These are phyloP conservation scores for Sphagnum contortum DNA, from an alignment of 225 moss, liverwort and hornwort species.

Conservation along the genomic window DNA sequence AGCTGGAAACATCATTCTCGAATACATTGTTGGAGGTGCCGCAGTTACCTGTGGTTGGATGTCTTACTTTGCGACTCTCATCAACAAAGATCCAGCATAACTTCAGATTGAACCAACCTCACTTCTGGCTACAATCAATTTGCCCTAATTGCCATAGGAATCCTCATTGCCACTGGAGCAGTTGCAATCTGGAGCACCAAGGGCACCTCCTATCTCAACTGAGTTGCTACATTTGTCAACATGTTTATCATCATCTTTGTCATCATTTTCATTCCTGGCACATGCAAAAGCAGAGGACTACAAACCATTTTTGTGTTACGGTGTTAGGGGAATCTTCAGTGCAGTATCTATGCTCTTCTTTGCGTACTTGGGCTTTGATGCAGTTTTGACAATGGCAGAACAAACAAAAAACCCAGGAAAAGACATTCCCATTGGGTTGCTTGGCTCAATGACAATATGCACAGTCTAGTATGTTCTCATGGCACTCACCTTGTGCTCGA, in stretches of 20 bases:
- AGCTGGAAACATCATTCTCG: slow-evolving; percentile 76
- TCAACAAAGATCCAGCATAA: slow-evolving; percentile 23
- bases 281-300: slow-evolving; percentile 23
- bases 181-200: slow-evolving; percentile 37
- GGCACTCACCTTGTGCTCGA: not conserved
- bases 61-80: slow-evolving; percentile 50
- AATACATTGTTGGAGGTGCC: slow-evolving; percentile 67
- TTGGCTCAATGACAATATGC: slow-evolving; percentile 2
- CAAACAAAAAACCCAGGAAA: slow-evolving; percentile 10
- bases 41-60: slow-evolving; percentile 79
- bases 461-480: slow-evolving; percentile 1
- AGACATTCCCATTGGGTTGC: slow-evolving; percentile 8
- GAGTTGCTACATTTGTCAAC: slow-evolving; percentile 26
- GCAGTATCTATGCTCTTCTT: slow-evolving; percentile 48
- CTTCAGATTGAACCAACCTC: slow-evolving; percentile 51
- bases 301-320: slow-evolving; percentile 28
- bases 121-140: slow-evolving; percentile 41
- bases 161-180: slow-evolving; percentile 40
- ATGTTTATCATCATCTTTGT: slow-evolving; percentile 29
- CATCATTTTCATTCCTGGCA: slow-evolving; percentile 23
- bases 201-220: slow-evolving; percentile 26
- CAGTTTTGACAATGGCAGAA: slow-evolving; percentile 34
- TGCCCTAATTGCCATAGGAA: slow-evolving; percentile 56
- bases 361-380: slow-evolving; percentile 45
- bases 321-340: slow-evolving; percentile 28